A percentile compares a stretch with the other conserved stretches of the same genome.
These are phyloP conservation scores for Fusarium subtropicale DNA, from an alignment of 2,329 filamentous ascomycete genomes.

Conservation along the genomic window DNA sequence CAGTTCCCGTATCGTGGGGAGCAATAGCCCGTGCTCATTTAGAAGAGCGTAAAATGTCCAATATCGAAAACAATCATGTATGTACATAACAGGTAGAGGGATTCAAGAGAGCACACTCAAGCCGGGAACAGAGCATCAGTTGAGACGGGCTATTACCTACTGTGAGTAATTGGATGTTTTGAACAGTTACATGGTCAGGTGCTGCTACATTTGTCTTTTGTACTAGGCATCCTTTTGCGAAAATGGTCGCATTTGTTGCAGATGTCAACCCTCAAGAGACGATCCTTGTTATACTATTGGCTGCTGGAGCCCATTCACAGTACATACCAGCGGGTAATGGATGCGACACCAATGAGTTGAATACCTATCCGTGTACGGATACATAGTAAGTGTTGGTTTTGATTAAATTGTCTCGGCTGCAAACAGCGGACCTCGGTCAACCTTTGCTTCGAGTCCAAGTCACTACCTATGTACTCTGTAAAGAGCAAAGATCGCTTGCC, in stretches of 20 bases:
- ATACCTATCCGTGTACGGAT: background rate
- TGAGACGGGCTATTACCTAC: background rate
- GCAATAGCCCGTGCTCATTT: background rate
- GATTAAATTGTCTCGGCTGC: slow-evolving; percentile 5
- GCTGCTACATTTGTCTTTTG: background rate
- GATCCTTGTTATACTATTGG: slow-evolving; percentile 9
- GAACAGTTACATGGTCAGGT: background rate
- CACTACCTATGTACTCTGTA: background rate
- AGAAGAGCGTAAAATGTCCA: background rate
- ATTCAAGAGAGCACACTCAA: background rate
- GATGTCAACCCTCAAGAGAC: background rate
- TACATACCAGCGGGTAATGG: background rate
- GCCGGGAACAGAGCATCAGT: too few relatives aligned
- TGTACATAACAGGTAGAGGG: background rate
- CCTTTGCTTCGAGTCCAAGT: background rate
- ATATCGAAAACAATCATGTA: background rate
- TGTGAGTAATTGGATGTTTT: background rate
- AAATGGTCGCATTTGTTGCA: background rate
- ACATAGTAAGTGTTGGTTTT: background rate
- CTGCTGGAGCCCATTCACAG: background rate
- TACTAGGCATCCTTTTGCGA: background rate
- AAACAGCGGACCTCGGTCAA: slow-evolving; percentile 5
- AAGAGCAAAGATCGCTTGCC: slow-evolving; percentile 2
- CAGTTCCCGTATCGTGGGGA: background rate
- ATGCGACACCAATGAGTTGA: background rate